Evolutionary conservation across 208 protist species (phyloP), one percentile per base, ranked within the genome.

Genomic region (Trypanosoma rangeli): DNA sequence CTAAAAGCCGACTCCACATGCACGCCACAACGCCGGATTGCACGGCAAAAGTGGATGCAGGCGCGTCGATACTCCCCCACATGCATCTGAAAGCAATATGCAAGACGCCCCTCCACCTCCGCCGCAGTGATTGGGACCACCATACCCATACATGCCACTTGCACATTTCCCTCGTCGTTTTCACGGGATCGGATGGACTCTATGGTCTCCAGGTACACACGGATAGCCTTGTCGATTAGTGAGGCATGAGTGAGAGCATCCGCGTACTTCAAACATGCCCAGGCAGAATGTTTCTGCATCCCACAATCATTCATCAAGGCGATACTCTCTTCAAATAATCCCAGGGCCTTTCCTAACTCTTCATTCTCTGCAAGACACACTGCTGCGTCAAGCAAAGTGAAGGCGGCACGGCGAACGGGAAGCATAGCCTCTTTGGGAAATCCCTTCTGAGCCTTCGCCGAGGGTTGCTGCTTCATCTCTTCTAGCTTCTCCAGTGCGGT

Each of bases 31-130:
- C 62, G 33, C 33, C 73, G 65, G 53, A 91, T 46, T 3, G 78
- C 82, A 48, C 70, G 68, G 22, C 76, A 78, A 76, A 86, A 94
- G 73, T 92, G 84, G 56, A 71, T 54, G 63, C 84, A 79, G 13
- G 89, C 89, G 9, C 89, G 83, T 31, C 62, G 56, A 68, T 88
- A 85, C 49, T 93, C 89, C 28, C 86, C 79, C 20, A 94, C 89
- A 70, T 86, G 77, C 10, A 67, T 73, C 68, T 92, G 86, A 57
- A 90, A 79, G 57, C 86, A 93, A 67, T 89, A 75, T 10, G 84
- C 89, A 48, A 92, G 60, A 60, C 84, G 80, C 1, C 71, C 77
- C 58, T 94, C 83, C n/a, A 91, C 83, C 56, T 88, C 84, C 44
- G 76, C 68, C 10, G 64, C n/a, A 26, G 60, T 72, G 26, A 93